Evolutionary conservation across 2,329 filamentous ascomycete species (phyloP), one percentile per base, ranked within the genome.

Genomic region (Apiospora kogelbergensis): DNA sequence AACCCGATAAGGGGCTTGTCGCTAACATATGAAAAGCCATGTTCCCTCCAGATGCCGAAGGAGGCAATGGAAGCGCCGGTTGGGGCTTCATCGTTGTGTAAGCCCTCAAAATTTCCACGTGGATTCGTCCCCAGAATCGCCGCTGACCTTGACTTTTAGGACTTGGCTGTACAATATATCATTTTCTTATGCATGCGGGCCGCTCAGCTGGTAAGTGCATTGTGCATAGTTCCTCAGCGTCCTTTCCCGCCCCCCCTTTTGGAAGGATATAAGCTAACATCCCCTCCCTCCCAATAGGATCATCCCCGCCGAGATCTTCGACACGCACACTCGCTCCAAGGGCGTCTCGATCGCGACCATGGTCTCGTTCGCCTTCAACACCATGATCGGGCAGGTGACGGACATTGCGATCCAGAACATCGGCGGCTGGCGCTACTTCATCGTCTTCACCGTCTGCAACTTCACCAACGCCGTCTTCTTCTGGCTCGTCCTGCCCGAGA

Each of bases 161-260:
- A 95, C 92, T 1, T 95, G 92, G 92, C 77, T 93, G 1, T 95
- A 93, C 84, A 94, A 95, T 80, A 91, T 94, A 81, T 90, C 85
- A 53, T 94, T 93, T 84, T 90, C 86, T 3, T 85, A 86, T 42
- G 91, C 90, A 2, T 92, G 90, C 70, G 92, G 92, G 26, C 91
- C 92, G 0, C 80, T 94, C 84, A 86, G 24, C 26, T 78, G 77
- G 75, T 76, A 73, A 70, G 73, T 67, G 26, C 9, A n/a, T 7
- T 20, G 3, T 2, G 9, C n/a, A 60, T n/a, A n/a, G n/a, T n/a
- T n/a, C 26, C n/a, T 11, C 63, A 26, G 17, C 2, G 10, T 17
- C 33, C 33, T n/a, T n/a, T 33, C 33, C 20, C 33, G 1, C 2
- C 33, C 6, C 30, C 30, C 30, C 10, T 41, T 42, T 64, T 24